These are phyloP conservation scores for Penicillium coffeae DNA, from an alignment of 495 filamentous ascomycete species.

Conservation along the genomic window DNA sequence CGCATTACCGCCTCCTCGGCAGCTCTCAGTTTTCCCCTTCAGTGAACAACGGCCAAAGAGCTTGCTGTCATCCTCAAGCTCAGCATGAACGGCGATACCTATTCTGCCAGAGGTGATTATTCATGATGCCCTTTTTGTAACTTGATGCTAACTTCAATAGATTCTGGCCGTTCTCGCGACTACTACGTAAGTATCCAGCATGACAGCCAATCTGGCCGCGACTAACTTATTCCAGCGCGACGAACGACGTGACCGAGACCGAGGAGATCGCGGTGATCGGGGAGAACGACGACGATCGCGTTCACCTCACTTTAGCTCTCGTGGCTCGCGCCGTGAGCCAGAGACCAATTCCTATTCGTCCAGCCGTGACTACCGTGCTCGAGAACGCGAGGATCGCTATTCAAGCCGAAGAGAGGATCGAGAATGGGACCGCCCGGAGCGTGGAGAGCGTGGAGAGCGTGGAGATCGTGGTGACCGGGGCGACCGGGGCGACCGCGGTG, in stretches of 20 bases:
- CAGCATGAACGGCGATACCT: conserved; percentile 85
- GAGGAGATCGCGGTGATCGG: conserved; percentile 21
- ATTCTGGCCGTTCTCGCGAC: conserved; percentile 69
- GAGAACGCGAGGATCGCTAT: conserved; percentile 88
- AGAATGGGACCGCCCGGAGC: conserved; percentile 52
- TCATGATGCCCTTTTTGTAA: conserved; percentile 23
- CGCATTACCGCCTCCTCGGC: conserved; percentile 11
- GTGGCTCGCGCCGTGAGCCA: conserved; percentile 57
- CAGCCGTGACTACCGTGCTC: conserved; percentile 83
- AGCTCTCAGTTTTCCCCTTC: conserved; percentile 30
- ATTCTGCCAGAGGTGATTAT: conserved; percentile 70
- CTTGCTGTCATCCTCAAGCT: conserved; percentile 20
- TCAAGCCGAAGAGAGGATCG: conserved; percentile 50
- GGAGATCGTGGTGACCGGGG: conserved; percentile 41
- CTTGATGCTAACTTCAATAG: too few species aligned
- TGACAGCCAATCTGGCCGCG: conserved; percentile 18
- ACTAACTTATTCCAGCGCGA: conserved; percentile 46
- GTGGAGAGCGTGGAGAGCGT: conserved; percentile 56
- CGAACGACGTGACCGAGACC: conserved; percentile 49
- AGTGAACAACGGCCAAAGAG: conserved; percentile 11
- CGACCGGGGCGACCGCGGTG: conserved; percentile 35
- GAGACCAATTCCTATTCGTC: conserved; percentile 87
- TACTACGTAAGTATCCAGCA: conserved; percentile 56
- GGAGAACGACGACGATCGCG: conserved; percentile 68
- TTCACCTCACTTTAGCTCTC: conserved; percentile 65